Base-by-base conservation (phyloP, 2,329 filamentous ascomycete species). In the Bipolaris gigantea region DNA sequence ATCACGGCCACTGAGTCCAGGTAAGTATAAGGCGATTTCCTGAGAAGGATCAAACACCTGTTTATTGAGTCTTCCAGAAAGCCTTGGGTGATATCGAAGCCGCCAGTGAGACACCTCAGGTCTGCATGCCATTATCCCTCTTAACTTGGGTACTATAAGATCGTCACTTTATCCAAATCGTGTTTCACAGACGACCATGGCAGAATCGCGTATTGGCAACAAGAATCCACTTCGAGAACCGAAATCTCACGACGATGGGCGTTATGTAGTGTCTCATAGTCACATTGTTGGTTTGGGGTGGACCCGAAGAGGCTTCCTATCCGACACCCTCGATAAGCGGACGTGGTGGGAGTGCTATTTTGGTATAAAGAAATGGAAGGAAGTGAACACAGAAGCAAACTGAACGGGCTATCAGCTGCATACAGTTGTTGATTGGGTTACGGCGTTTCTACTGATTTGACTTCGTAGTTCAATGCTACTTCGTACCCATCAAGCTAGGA, bases 341-440 rank as follows among this genome's bases (percentile, higher is more conserved):
- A 55, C 51, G 36, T 55, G 40, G 55, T 55, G 51, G 55, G 25
- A 55, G 48, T 48, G 55, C 45, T 58, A 58, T 50, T 40, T 45
- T 25, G 55, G 51, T 59, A 49, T n/a, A 34, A 2, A 7, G n/a
- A 34, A 34, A 34, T n/a, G 15, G 15, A 6, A 16, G 13, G 33
- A 16, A 15, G 33, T 9, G 33, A 15, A 34, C 16, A 16, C 33
- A 34, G 33, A 34, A 5, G 5, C 15, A 16, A 34, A 34, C 7
- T 34, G 33, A 4, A 6, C 33, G 2, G 33, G 16, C 33, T 16
- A 34, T 8, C 5, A 34, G 5, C 33, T 34, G 4, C 33, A 6
- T n/a, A 34, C 16, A 16, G 33, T 16, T 34, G 33, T 1, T 34
- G 13, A 7, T 16, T 6, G 16, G 15, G 15, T 34, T 34, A 34